These are phyloP conservation scores for Pestalotiopsis sp. DNA, from an alignment of 2,329 filamentous ascomycete genomes.

Conservation along the genomic window DNA sequence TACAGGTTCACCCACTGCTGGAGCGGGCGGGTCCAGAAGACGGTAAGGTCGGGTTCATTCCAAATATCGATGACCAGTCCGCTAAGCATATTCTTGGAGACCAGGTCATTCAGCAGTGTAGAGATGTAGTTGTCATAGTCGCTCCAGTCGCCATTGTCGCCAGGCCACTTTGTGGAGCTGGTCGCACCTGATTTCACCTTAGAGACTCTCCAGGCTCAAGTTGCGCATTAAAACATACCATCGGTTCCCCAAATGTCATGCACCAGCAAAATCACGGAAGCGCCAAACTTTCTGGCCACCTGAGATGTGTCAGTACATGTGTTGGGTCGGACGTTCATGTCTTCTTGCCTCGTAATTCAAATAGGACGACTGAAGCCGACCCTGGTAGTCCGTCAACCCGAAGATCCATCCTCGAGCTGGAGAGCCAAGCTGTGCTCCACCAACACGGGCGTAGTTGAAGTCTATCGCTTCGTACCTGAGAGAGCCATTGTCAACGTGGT, in stretches of 20 bases:
- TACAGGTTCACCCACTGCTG: conserved; percentile 16
- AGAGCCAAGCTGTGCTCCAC: conserved; percentile 20
- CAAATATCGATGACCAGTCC: conserved; percentile 17
- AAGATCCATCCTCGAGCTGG: conserved; percentile 22
- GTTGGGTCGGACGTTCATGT: not conserved
- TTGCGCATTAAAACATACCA: conserved; percentile 13
- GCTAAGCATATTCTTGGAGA: conserved; percentile 30
- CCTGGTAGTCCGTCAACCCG: conserved; percentile 17
- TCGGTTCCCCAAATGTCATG: conserved; percentile 28
- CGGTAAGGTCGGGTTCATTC: conserved; percentile 5
- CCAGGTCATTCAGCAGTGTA: conserved; percentile 28
- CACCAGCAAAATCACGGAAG: conserved; percentile 11
- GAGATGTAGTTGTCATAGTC: conserved; percentile 35
- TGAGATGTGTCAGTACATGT: not conserved
- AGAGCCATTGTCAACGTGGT: not conserved
- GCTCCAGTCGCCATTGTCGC: conserved; percentile 41
- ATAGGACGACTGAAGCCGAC: conserved; percentile 10
- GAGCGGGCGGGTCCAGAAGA: conserved; percentile 13
- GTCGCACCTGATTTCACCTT: conserved; percentile 15
- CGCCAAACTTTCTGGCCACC: conserved; percentile 8
- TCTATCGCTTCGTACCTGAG: conserved; percentile 21
- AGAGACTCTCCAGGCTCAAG: not conserved
- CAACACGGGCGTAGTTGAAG: conserved; percentile 24
- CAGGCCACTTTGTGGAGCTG: conserved; percentile 34
- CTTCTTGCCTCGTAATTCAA: conserved; percentile 11